Conservation (phyloP, 2,329 filamentous ascomycete genomes). For the Simplicillium sp. region DNA sequence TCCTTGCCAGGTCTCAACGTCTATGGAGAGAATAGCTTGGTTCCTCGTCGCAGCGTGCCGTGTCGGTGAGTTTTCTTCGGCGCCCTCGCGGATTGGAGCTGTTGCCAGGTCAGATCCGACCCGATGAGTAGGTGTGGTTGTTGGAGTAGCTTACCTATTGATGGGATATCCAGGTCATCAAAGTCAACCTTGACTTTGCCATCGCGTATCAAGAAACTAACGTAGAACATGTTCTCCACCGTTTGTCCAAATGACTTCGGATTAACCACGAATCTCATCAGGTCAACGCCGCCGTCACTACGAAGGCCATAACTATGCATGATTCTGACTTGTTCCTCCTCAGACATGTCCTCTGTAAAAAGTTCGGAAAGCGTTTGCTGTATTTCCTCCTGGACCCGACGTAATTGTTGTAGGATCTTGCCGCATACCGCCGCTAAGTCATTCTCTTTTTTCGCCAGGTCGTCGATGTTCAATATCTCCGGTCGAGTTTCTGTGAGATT, state of each 20-base stretch:
- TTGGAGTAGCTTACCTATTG: slow-evolving; percentile 55
- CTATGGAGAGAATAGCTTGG: slow-evolving; percentile 81
- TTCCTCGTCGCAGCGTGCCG: slow-evolving; percentile 54
- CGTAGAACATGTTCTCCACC: slow-evolving; percentile 93
- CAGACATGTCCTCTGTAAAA: slow-evolving; percentile 35
- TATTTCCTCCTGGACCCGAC: slow-evolving; percentile 33
- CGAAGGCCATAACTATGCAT: slow-evolving; percentile 59
- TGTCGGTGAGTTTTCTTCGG: slow-evolving; percentile 34
- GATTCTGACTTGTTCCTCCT: slow-evolving; percentile 36
- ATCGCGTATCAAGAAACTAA: slow-evolving; percentile 88
- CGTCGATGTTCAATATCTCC: slow-evolving; percentile 64
- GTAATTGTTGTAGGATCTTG: slow-evolving; percentile 59
- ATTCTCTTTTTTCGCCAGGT: slow-evolving; percentile 68
- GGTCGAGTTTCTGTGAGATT: slow-evolving; percentile 64
- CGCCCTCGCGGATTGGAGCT: slow-evolving; percentile 29
- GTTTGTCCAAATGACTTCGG: slow-evolving; percentile 87
- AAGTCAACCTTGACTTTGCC: slow-evolving; percentile 65
- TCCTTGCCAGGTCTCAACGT: slow-evolving; percentile 74
- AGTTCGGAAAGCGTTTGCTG: slow-evolving; percentile 35
- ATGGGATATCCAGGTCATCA: slow-evolving; percentile 67
- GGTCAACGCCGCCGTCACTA: slow-evolving; percentile 59
- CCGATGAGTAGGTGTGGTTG: not conserved
- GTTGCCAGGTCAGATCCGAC: slow-evolving; percentile 8
- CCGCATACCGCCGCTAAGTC: slow-evolving; percentile 71
- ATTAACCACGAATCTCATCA: slow-evolving; percentile 86